Evolutionary conservation across 2,329 filamentous ascomycete species (phyloP).

Genomic region (Rhynchosporium graminicola): DNA sequence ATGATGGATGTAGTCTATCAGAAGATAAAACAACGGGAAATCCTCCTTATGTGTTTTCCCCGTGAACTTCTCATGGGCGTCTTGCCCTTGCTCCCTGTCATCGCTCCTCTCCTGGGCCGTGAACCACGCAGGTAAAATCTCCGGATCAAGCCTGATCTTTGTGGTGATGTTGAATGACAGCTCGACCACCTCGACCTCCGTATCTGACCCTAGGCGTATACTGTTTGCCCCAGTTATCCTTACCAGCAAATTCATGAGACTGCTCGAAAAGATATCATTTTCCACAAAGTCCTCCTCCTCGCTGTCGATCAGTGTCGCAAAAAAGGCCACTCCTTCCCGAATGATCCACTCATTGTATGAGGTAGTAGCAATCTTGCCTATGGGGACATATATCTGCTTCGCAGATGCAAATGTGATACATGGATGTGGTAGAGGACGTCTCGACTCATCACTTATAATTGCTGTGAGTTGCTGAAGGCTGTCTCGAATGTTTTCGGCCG

Average conservation of each 20-base stretch:
- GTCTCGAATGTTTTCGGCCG: constrained; percentile 62
- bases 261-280: constrained; percentile 80
- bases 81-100: constrained; percentile 40
- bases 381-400: constrained; percentile 85
- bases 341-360: constrained; percentile 86
- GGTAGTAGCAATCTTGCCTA: constrained; percentile 84
- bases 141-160: constrained; percentile 87
- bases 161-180: constrained; percentile 94
- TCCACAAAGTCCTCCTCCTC: constrained; percentile 95
- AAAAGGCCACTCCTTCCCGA: constrained; percentile 80
- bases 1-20: constrained; percentile 96
- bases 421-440: constrained; percentile 83
- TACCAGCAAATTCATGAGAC: constrained; percentile 82
- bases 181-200: constrained; percentile 87
- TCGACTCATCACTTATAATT: constrained; percentile 85
- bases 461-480: constrained; percentile 63
- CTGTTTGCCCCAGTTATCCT: constrained; percentile 74
- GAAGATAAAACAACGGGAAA: constrained; percentile 91
- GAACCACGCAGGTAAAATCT: constrained; percentile 91
- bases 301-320: constrained; percentile 90
- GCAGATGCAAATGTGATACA: constrained; percentile 85
- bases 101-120: constrained; percentile 53
- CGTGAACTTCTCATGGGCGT: constrained; percentile 69
- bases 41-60: constrained; percentile 86
- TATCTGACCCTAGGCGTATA: constrained; percentile 74